Evolutionary conservation across 1,284 basidiomycete species (phyloP).

Genomic region (Ganoderma lingzhi): DNA sequence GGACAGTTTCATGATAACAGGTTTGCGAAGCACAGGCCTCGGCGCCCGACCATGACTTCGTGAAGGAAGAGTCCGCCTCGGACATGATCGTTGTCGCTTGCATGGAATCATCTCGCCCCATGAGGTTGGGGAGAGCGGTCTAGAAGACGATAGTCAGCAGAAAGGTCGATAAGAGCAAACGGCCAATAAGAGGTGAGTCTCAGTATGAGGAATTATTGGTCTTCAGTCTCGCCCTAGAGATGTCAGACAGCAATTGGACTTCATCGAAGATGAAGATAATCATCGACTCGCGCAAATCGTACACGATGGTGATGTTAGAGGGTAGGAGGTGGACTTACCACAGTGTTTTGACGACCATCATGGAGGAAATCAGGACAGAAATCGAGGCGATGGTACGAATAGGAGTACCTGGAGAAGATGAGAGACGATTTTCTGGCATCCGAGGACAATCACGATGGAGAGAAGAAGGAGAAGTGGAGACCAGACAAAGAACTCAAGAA

Average conservation of each 20-base stretch:
- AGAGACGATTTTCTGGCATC: neutral
- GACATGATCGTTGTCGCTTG: neutral
- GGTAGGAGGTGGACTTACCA: neutral
- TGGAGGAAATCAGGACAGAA: neutral
- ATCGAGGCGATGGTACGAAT: neutral
- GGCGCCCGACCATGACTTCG: neutral
- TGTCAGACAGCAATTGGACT: slow-evolving; percentile 11
- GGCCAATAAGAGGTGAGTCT: neutral
- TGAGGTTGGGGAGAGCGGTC: neutral
- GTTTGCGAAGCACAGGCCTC: neutral
- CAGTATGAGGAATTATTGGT: slow-evolving; percentile 4
- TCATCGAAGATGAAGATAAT: slow-evolving; percentile 7
- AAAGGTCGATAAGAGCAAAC: neutral
- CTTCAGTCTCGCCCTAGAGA: neutral
- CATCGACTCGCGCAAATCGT: slow-evolving; percentile 10
- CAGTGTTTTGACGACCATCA: neutral
- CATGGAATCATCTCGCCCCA: neutral
- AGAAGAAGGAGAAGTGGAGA: neutral
- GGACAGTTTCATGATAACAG: neutral
- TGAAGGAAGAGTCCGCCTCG: neutral
- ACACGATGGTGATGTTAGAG: neutral
- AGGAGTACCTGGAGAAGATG: neutral
- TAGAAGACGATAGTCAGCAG: neutral
- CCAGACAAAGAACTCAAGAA: neutral
- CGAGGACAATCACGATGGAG: neutral